These are phyloP conservation scores for Pachyrhizus erosus DNA, from an alignment of 306 rosid genomes.

Conservation along the genomic window DNA sequence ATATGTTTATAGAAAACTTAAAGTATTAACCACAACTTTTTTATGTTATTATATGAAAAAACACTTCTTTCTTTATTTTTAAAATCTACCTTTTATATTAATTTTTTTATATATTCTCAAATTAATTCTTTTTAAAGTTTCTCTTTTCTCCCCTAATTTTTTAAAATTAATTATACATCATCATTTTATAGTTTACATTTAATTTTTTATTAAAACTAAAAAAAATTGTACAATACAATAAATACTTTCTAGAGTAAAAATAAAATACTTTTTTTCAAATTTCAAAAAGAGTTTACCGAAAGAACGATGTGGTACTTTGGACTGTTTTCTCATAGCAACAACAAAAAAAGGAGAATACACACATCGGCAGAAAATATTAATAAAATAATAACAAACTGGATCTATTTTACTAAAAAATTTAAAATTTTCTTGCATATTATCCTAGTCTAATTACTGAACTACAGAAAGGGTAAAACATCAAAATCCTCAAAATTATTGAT, in stretches of 20 bases:
- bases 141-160: not conserved
- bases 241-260: not conserved
- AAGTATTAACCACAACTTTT: too few species aligned
- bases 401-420: too few species aligned
- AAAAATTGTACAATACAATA: not conserved
- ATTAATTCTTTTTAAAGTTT: too few species aligned
- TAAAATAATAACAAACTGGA: too few species aligned
- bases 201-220: not conserved
- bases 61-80: too few species aligned
- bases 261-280: not conserved
- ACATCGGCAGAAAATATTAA: too few species aligned
- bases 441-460: not conserved
- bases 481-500: not conserved
- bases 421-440: not conserved
- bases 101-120: too few species aligned
- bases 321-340: too few species aligned
- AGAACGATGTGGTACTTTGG: not conserved
- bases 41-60: too few species aligned
- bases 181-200: not conserved
- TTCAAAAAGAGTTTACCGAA: not conserved
- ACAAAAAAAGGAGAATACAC: too few species aligned
- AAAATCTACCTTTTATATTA: too few species aligned
- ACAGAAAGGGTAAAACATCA: constrained; percentile 12
- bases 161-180: not conserved
- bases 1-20: too few species aligned